Conservation (phyloP, 495 filamentous ascomycete genomes). For the Geopyxis carbonaria region DNA sequence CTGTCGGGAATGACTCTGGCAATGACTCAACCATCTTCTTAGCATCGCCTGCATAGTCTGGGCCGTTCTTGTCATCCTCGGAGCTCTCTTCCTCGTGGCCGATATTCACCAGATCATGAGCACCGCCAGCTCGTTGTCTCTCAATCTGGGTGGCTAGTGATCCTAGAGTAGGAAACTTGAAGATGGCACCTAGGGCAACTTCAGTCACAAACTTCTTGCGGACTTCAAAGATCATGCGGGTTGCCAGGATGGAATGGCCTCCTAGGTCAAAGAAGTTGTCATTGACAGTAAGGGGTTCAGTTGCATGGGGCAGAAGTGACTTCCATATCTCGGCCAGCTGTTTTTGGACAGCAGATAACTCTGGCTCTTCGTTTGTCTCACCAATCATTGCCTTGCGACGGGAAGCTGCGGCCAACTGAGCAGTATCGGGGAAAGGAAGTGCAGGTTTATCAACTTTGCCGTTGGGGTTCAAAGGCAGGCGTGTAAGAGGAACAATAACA, state of each 20-base stretch:
- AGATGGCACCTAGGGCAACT: conserved; percentile 60
- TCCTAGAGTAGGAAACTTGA: conserved; percentile 54
- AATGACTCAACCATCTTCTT: conserved; percentile 37
- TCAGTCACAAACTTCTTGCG: conserved; percentile 47
- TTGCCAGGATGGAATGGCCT: conserved; percentile 73
- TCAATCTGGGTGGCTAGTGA: conserved; percentile 64
- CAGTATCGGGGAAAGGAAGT: conserved; percentile 75
- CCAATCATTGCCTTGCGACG: conserved; percentile 14
- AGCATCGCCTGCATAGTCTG: conserved; percentile 53
- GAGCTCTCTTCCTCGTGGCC: conserved; percentile 16
- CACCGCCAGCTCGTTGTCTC: conserved; percentile 30
- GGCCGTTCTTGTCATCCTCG: conserved; percentile 29
- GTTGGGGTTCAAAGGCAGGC: conserved; percentile 82
- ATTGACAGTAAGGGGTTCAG: conserved; percentile 44
- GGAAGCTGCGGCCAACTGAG: conserved; percentile 35
- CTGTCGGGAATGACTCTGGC: conserved; percentile 29
- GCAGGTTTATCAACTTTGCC: conserved; percentile 86
- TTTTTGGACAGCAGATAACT: conserved; percentile 21
- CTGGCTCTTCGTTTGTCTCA: conserved; percentile 41
- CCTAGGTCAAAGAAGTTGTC: conserved; percentile 76
- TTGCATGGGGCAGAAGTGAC: conserved; percentile 32
- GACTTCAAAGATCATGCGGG: conserved; percentile 56
- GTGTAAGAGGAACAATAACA: conserved; percentile 59
- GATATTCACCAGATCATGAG: conserved; percentile 15
- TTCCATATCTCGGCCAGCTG: conserved; percentile 32